Evolutionary conservation across 129 eudicot species (phyloP), one percentile per base, ranked within the genome.

Genomic region (Chrysanthemum seticuspe): DNA sequence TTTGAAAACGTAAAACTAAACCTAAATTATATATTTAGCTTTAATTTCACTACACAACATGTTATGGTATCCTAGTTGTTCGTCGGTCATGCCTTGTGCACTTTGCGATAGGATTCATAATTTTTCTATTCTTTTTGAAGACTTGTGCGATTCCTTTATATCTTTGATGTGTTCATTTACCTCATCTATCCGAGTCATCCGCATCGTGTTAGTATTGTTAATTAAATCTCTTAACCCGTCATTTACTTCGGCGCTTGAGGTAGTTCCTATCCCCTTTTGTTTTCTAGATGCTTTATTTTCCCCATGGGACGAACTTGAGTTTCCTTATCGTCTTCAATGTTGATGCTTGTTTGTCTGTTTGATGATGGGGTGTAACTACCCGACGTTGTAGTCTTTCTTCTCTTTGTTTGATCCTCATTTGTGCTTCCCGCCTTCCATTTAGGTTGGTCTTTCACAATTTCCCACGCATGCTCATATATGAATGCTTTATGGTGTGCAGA

Each of bases 331-430:
- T 58, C 25, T 23, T 0, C 25, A 23, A 23, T 23, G 25, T 23
- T 23, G 25, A 23, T 23, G 25, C 25, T 23, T 23, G 25, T 23
- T 44, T 56, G 75, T 8, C n/a, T 67, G 44, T 71, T 36, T 16
- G 67, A 71, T 19, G 67, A 71, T 40, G 76, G 40, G 19, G 56
- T 36, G 13, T 34, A 34, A 45, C 45, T 45, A 10, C 65, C 16
- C 1, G 65, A 25, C 1, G 44, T 0, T 4, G 14, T 2, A 2
- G 40, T 60, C 14, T 60, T 23, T 60, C 2, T 60, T 11, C 65
- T 71, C 29, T 71, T 56, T 1, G 52, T 16, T n/a, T n/a, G 55
- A 55, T 10, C 19, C 9, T n/a, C 15, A 31, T 11, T 10, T 27
- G 9, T 8, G 29, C 51, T 29, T 44, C 45, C 62, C 2, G 44